Evolutionary conservation across 2,329 filamentous ascomycete species (phyloP).

Genomic region (Exutisphaerella laricina): DNA sequence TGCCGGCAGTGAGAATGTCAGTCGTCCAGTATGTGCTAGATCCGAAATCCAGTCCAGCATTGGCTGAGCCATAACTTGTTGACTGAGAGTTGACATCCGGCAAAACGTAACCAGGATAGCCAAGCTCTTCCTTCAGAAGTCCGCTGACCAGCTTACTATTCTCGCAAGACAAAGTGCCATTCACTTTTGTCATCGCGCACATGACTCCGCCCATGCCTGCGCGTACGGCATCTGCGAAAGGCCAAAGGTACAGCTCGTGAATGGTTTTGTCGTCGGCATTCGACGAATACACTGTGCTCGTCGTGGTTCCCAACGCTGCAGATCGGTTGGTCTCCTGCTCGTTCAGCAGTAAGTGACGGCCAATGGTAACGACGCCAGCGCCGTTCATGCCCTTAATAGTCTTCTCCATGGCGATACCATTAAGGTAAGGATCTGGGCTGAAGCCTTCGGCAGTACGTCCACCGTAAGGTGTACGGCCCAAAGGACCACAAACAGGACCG

Average conservation of each 20-base stretch:
- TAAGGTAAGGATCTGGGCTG: slow-evolving; percentile 59
- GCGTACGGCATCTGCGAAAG: slow-evolving; percentile 47
- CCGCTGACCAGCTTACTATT: slow-evolving; percentile 57
- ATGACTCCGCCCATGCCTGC: slow-evolving; percentile 49
- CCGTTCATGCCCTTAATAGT: slow-evolving; percentile 64
- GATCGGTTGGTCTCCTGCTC: slow-evolving; percentile 60
- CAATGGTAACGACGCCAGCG: slow-evolving; percentile 66
- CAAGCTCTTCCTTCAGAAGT: slow-evolving; percentile 58
- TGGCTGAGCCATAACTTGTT: slow-evolving; percentile 22
- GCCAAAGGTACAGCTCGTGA: slow-evolving; percentile 37
- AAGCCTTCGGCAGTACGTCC: slow-evolving; percentile 51
- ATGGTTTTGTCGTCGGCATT: slow-evolving; percentile 60
- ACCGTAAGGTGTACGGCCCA: slow-evolving; percentile 15
- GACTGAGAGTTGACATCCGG: slow-evolving; percentile 40
- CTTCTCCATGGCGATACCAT: slow-evolving; percentile 63
- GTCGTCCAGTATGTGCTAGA: slow-evolving; percentile 23
- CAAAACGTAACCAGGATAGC: slow-evolving; percentile 40
- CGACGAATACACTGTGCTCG: slow-evolving; percentile 38
- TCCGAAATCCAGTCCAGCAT: slow-evolving; percentile 31
- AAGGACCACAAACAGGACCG: slow-evolving; percentile 15
- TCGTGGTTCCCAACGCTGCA: slow-evolving; percentile 29
- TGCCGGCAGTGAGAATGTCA: slow-evolving; percentile 26
- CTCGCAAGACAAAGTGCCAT: slow-evolving; percentile 46
- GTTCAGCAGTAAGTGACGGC: slow-evolving; percentile 67
- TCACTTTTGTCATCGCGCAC: slow-evolving; percentile 35